Base-by-base conservation (phyloP, 345 rosid genomes). In the Ricinus communis region DNA sequence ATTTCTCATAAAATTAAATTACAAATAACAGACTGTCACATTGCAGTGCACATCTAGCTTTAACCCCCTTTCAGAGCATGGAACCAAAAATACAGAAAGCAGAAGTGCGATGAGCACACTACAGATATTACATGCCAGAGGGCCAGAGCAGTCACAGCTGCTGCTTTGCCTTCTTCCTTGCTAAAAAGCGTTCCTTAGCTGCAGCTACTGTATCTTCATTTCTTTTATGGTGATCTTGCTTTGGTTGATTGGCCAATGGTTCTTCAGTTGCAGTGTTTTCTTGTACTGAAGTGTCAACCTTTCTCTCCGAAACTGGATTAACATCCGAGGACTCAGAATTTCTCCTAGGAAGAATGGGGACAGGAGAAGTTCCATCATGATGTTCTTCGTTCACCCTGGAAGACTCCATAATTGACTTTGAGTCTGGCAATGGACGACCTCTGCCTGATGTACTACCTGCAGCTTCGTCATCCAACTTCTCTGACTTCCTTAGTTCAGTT, bases 171-270 rank as follows among this genome's bases (percentile, higher is more conserved):
- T 66, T 92, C 87, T 95, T 90, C 64, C 98, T 79, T 2, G 90
- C 93, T 79, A 95, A 65, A 62, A 87, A 87, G 11, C 97, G 90
- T 73, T 86, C 96, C 81, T 73, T 90, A 31, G 97, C 98, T 27
- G 97, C 92, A 40, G 89, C 86, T 49, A 92, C 40, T 6, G 89
- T 89, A 74, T 85, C 93, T 68, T 85, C 86, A 55, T 80, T 71
- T 77, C 83, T 88, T 84, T 87, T 95, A 50, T 85, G 92, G 61
- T 87, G 92, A 45, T 82, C 83, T 13, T 25, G 61, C 71, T 80
- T 84, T 7, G 78, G 87, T 51, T 80, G 77, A 51, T 82, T 75
- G 56, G 66, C 73, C 10, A 77, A n/a, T 68, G 83, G 75, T 68
- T 75, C 82, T 70, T 71, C 80, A 18, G 13, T 60, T 14, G 83